phyloP scores from a whole-genome alignment of 768 basidiomycete genomes.

The Lyophyllum semitale region DNA sequence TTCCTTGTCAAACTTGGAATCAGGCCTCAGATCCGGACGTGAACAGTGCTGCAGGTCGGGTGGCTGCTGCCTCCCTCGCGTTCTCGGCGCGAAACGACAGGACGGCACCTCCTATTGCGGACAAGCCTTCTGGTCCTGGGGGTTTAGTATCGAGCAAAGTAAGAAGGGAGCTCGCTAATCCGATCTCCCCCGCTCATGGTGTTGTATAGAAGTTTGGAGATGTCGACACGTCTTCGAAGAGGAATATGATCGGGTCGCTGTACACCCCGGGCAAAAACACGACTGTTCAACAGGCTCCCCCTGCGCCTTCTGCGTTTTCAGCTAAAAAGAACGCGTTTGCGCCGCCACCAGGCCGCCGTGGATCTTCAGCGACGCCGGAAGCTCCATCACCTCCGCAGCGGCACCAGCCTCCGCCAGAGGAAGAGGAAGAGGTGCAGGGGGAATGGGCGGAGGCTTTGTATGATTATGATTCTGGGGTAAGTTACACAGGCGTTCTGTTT shows the following conservation, averaged over 20 bases:
- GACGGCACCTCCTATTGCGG: slow-evolving; percentile 24
- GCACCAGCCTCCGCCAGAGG: slow-evolving; percentile 31
- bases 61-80: slow-evolving; percentile 57
- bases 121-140: slow-evolving; percentile 26
- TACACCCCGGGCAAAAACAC: slow-evolving; percentile 42
- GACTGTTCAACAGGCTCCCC: slow-evolving; percentile 33
- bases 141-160: slow-evolving; percentile 29
- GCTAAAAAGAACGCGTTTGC: slow-evolving; percentile 37
- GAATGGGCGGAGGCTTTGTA: slow-evolving; percentile 83
- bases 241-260: slow-evolving; percentile 49
- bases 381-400: slow-evolving; percentile 29
- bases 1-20: not conserved
- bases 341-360: slow-evolving; percentile 18
- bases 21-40: slow-evolving; percentile 43
- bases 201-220: slow-evolving; percentile 57
- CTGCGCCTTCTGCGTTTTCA: slow-evolving; percentile 38
- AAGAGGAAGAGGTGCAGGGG: slow-evolving; percentile 43
- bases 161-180: slow-evolving; percentile 8
- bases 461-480: slow-evolving; percentile 68
- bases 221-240: slow-evolving; percentile 53
- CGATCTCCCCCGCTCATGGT: not conserved
- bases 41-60: slow-evolving; percentile 47
- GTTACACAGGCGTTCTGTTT: not conserved
- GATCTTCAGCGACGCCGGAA: slow-evolving; percentile 6
- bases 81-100: slow-evolving; percentile 33